Percentiles rank a stretch among this genome's conserved stretches.
phyloP scores from a whole-genome alignment of 1,284 basidiomycete genomes.

The Trichosporon ovoides region DNA sequence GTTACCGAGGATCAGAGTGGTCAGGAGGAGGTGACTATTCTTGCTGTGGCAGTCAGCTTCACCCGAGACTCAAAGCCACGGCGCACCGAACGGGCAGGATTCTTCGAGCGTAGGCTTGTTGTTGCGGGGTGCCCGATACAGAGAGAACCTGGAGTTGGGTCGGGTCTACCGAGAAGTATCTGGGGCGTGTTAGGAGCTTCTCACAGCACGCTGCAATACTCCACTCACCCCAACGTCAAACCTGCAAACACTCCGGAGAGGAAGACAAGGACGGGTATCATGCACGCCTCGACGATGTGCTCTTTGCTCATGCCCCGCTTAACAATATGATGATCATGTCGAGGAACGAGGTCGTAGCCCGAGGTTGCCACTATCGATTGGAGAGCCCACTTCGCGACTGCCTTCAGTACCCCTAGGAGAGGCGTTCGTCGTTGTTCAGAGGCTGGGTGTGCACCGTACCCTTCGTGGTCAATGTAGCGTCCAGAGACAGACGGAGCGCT shows the following conservation, averaged over 20 bases:
- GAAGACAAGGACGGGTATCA: constrained; percentile 56
- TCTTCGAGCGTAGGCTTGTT: constrained; percentile 72
- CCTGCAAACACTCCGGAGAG: too few species aligned
- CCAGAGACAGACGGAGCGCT: too few species aligned
- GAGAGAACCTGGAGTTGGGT: constrained; percentile 83
- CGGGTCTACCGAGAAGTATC: constrained; percentile 89
- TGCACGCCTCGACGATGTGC: constrained; percentile 47
- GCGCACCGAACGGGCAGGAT: constrained; percentile 71
- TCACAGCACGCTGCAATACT: too few species aligned
- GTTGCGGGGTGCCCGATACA: constrained; percentile 74
- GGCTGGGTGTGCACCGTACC: too few species aligned
- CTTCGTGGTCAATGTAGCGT: too few species aligned
- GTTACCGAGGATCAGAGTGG: constrained; percentile 74
- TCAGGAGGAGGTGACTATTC: constrained; percentile 75
- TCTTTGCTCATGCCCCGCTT: constrained; percentile 6
- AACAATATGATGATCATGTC: background rate
- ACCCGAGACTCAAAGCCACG: background rate
- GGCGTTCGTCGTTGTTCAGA: too few species aligned
- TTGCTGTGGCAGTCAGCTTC: constrained; percentile 41
- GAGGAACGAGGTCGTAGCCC: constrained; percentile 10
- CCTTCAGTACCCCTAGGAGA: too few species aligned
- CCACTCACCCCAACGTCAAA: too few species aligned
- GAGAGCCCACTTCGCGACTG: too few species aligned
- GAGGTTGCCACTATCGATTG: too few species aligned
- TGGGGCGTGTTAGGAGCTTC: too few species aligned